Conservation (phyloP, 371 early-diverging fungal species). For the Conidiobolus incongruus region DNA sequence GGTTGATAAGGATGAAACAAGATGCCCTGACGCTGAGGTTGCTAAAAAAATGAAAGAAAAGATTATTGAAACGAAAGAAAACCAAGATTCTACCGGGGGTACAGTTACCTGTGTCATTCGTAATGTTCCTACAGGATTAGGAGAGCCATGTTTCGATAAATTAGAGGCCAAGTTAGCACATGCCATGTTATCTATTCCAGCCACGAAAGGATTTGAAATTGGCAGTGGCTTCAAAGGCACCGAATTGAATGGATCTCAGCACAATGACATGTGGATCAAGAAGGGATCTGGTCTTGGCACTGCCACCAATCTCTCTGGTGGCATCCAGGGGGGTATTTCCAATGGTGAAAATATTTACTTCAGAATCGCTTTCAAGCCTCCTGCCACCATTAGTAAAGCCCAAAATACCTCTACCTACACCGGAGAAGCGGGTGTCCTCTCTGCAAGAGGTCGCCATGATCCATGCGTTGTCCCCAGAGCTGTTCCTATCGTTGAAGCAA, state of each 20-base stretch:
- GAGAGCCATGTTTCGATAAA: slow-evolving; percentile 96
- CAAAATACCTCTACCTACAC: slow-evolving; percentile 73
- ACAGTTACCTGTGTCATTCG: slow-evolving; percentile 91
- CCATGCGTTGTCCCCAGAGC: slow-evolving; percentile 93
- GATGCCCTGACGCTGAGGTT: slow-evolving; percentile 43
- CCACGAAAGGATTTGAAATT: slow-evolving; percentile 94
- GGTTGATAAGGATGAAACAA: slow-evolving; percentile 43
- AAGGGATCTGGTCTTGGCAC: slow-evolving; percentile 43
- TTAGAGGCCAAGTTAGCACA: slow-evolving; percentile 91
- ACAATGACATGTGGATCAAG: slow-evolving; percentile 77
- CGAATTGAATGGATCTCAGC: slow-evolving; percentile 60
- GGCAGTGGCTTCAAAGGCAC: slow-evolving; percentile 87
- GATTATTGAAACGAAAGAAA: slow-evolving; percentile 51
- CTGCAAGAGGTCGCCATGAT: slow-evolving; percentile 91
- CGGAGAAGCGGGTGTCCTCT: slow-evolving; percentile 56
- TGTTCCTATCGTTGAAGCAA: slow-evolving; percentile 91
- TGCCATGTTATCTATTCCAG: slow-evolving; percentile 96
- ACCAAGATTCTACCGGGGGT: slow-evolving; percentile 88
- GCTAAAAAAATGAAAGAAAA: slow-evolving; percentile 42
- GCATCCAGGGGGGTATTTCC: slow-evolving; percentile 90
- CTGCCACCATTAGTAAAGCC: slow-evolving; percentile 82
- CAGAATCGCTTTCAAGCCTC: slow-evolving; percentile 90
- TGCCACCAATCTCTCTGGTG: slow-evolving; percentile 79
- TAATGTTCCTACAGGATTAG: slow-evolving; percentile 79
- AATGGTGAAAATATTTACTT: slow-evolving; percentile 93